A percentile compares a stretch with the other conserved stretches of the same genome.
These are phyloP conservation scores for Euryodendron excelsum DNA, from an alignment of 148 eudicot species.

Conservation along the genomic window DNA sequence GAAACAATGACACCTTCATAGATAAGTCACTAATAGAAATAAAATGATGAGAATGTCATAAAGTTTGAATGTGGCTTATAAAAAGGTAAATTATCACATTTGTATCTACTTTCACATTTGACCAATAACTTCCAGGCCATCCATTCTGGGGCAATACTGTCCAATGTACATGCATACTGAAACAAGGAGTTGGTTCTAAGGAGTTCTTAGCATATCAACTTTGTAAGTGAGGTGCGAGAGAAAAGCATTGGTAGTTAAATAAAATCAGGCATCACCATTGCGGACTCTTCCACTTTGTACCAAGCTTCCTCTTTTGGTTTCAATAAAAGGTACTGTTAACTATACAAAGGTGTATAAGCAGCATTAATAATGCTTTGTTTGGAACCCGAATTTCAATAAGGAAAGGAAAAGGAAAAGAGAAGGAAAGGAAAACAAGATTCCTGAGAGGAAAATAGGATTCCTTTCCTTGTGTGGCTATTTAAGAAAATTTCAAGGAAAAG, in stretches of 20 bases:
- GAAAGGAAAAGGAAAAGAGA: too few species aligned
- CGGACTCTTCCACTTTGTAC: background rate
- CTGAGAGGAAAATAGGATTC: too few species aligned
- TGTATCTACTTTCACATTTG: background rate
- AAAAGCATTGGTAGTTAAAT: background rate
- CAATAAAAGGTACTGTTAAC: background rate
- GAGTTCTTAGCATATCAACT: background rate
- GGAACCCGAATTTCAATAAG: too few species aligned
- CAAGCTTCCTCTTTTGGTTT: background rate
- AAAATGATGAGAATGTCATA: background rate
- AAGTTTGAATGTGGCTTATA: background rate
- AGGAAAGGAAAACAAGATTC: too few species aligned
- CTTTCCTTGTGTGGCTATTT: too few species aligned
- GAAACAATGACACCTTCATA: background rate
- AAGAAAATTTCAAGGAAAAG: too few species aligned
- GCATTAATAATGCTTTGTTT: too few species aligned
- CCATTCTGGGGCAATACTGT: background rate
- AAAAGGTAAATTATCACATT: background rate
- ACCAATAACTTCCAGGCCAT: background rate
- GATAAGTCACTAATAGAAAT: background rate
- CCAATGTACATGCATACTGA: background rate
- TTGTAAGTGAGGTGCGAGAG: background rate
- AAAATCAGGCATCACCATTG: background rate
- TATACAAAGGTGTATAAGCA: background rate
- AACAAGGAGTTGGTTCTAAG: background rate